These are phyloP conservation scores for Durusdinium trenchii DNA, from an alignment of 73 alveolate species.

Conservation along the genomic window DNA sequence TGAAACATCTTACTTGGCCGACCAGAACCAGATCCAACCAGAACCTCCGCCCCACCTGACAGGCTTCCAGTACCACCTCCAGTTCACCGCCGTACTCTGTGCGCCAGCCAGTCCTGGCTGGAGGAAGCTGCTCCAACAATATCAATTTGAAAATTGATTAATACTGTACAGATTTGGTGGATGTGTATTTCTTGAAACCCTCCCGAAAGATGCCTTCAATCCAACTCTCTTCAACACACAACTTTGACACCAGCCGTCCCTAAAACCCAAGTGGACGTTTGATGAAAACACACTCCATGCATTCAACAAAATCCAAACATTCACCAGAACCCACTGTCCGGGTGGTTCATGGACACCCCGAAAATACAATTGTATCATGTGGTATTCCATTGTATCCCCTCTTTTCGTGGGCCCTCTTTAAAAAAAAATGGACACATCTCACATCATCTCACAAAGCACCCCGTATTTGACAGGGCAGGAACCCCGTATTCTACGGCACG, in stretches of 20 bases:
- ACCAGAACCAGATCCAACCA: no score
- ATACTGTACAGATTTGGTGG: no score
- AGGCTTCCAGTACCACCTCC: constrained; percentile 62
- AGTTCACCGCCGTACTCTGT: constrained; percentile 65
- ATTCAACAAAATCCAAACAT: no score
- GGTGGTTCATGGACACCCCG: neutral
- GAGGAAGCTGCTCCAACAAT: neutral
- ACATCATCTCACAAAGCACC: neutral
- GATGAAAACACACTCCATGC: neutral
- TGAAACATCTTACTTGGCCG: no score
- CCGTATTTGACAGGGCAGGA: no score
- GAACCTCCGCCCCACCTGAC: neutral
- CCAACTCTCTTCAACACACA: no score
- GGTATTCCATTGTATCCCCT: neutral
- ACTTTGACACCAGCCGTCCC: no score
- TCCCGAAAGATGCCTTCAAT: no score
- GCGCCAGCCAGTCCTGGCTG: constrained; percentile 79
- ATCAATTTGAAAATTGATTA: neutral
- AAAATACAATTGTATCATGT: neutral
- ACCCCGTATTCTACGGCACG: no score
- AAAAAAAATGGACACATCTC: neutral
- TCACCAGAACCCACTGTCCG: neutral
- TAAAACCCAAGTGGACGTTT: no score
- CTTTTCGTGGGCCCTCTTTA: neutral
- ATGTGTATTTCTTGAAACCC: no score